Conservation (phyloP, 2,329 filamentous ascomycete genomes). For the Sphaerulina populicola region DNA sequence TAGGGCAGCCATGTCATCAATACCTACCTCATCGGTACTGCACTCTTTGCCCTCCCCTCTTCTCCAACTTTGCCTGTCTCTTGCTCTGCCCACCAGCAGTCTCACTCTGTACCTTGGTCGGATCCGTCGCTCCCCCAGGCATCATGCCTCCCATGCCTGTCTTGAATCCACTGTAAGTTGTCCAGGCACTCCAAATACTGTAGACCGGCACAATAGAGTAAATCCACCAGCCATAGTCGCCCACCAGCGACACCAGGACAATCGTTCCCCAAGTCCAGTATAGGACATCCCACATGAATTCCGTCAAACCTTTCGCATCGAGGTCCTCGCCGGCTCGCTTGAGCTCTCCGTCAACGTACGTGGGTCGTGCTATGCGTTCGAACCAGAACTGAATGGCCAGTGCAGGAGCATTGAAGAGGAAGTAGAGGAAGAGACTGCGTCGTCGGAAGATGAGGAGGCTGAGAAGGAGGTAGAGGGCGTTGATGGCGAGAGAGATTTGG, state of each 20-base stretch:
- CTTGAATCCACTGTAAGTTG: constrained; percentile 40
- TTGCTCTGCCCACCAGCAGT: constrained; percentile 38
- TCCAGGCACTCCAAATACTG: constrained; percentile 39
- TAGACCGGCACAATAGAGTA: constrained; percentile 47
- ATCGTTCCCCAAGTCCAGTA: constrained; percentile 87
- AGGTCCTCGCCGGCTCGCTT: constrained; percentile 78
- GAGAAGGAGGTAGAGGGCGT: constrained; percentile 65
- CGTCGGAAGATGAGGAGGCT: constrained; percentile 53
- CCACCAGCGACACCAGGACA: constrained; percentile 63
- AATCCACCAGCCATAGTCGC: constrained; percentile 68
- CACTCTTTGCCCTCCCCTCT: constrained; percentile 44
- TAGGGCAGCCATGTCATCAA: neutral
- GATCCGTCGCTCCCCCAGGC: constrained; percentile 31
- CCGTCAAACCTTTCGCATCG: constrained; percentile 76
- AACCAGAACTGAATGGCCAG: constrained; percentile 77
- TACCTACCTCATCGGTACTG: constrained; percentile 36
- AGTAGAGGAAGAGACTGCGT: constrained; percentile 54
- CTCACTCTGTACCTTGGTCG: constrained; percentile 14
- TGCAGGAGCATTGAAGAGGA: constrained; percentile 63
- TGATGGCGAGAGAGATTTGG: constrained; percentile 62
- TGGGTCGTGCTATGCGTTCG: constrained; percentile 74
- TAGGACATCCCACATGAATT: constrained; percentile 95
- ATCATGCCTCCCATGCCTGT: constrained; percentile 37
- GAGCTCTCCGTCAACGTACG: constrained; percentile 57
- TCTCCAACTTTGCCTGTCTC: constrained; percentile 46